phyloP scores from a whole-genome alignment of 106 monocot genomes.

The Allium sativum region DNA sequence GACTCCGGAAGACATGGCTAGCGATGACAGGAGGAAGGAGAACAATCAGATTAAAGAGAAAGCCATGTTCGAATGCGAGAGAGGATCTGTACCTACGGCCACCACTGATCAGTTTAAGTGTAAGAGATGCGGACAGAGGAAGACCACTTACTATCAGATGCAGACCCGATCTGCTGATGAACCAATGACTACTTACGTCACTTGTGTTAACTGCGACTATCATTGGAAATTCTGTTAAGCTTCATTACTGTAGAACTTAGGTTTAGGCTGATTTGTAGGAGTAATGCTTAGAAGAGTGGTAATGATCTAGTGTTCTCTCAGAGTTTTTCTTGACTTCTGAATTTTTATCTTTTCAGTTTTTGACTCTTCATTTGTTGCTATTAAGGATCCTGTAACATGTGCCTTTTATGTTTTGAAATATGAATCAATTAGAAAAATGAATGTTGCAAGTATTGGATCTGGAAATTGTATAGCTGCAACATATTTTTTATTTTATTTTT shows the following conservation, averaged over 20 bases:
- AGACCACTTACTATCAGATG: conserved; percentile 65
- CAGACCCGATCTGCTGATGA: conserved; percentile 64
- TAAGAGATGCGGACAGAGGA: conserved; percentile 66
- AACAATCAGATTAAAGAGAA: conserved; percentile 87
- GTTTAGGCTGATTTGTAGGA: background rate
- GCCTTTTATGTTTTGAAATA: too few relatives aligned
- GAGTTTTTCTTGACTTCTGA: too few relatives aligned
- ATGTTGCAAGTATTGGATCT: too few relatives aligned
- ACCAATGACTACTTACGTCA: conserved; percentile 69
- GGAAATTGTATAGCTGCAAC: too few relatives aligned
- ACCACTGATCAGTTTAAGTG: conserved; percentile 95
- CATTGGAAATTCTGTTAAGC: conserved; percentile 74
- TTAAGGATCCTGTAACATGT: too few relatives aligned
- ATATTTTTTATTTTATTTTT: too few relatives aligned
- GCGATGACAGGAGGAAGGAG: conserved; percentile 57
- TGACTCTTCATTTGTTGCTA: too few relatives aligned
- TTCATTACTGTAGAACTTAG: background rate
- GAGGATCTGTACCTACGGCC: conserved; percentile 58
- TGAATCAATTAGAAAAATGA: too few relatives aligned
- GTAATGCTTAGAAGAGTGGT: too few relatives aligned
- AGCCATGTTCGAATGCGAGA: conserved; percentile 76
- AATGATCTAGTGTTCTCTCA: too few relatives aligned
- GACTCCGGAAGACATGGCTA: conserved; percentile 92
- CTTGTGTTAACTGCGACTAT: conserved; percentile 73
- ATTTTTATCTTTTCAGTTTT: too few relatives aligned